Base-by-base conservation (phyloP, 352 stramenopile genomes). In the Phytopythium sindhum region DNA sequence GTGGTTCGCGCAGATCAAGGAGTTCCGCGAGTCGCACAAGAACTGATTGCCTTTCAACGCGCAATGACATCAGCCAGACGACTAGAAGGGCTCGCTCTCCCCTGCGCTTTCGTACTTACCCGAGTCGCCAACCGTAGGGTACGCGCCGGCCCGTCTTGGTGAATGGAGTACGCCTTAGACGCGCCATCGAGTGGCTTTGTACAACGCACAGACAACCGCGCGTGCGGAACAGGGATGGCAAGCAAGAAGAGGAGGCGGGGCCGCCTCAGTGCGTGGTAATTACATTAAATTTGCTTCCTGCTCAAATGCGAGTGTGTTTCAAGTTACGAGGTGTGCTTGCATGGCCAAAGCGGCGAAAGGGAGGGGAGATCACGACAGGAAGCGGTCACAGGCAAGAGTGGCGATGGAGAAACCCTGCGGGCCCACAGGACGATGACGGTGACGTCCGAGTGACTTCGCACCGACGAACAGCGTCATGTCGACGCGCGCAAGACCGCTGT, bases 1-100 rank as follows among this genome's bases (percentile, higher is more conserved):
- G 57, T 95, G 82, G 86, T 67, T 81, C 50, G 60, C 62, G 50
- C 54, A 78, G 28, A 91, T 95, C 63, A 69, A 63, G 52, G 69
- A 78, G 41, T 85, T 88, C 65, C 86, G 83, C 45, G 67, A 80
- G 35, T 69, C 78, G 31, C 64, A 83, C 17, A 60, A 80, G 57
- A 79, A 88, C 31, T 58, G 28, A 44, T 21, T 6, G 8, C 29
- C 12, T 1, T 19, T 10, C 23, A 54, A 67, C 47, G 65, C 61
- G 42, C 24, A 67, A 53, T 17, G 10, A 50, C 6, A n/a, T n/a
- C n/a, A 50, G 4, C 23, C 44, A 50, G 24, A 4, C 44, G 23
- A 50, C 33, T 39, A 39, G 33, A 39, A 39, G 33, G 10, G 7
- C 39, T 15, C 39, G 39, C 39, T 45, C 10, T 15, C 9, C 42